A percentile compares a stretch with the other conserved stretches of the same genome.
Evolutionary conservation across 2,329 filamentous ascomycete genomes (phyloP).

Genomic region (Cordyceps farinosa): DNA sequence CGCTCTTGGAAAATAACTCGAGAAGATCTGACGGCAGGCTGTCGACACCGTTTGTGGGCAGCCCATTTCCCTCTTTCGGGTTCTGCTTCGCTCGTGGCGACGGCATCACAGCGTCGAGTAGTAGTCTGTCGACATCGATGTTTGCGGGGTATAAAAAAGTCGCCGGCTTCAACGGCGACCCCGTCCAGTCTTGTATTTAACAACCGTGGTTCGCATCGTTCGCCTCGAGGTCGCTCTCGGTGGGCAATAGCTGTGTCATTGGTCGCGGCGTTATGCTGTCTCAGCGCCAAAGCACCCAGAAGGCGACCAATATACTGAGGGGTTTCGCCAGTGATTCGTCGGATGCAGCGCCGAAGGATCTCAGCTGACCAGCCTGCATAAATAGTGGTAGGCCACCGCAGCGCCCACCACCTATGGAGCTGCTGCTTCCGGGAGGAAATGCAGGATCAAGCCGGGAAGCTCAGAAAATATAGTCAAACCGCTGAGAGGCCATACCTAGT

Average conservation of each 20-base stretch:
- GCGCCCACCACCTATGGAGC: no score
- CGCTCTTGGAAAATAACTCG: not conserved
- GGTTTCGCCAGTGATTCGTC: not conserved
- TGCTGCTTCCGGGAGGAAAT: not conserved
- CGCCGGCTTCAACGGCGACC: no score
- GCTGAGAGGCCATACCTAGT: not conserved
- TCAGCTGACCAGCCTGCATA: not conserved
- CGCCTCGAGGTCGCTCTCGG: not conserved
- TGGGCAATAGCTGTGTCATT: not conserved
- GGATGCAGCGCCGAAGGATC: not conserved
- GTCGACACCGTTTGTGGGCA: not conserved
- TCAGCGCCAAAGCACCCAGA: not conserved
- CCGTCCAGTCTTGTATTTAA: not conserved
- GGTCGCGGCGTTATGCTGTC: not conserved
- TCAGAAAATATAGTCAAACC: not conserved
- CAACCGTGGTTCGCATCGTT: not conserved
- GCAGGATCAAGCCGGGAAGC: not conserved
- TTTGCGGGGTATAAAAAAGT: no score
- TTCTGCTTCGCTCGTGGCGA: not conserved
- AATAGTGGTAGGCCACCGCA: not conserved
- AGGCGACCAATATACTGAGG: not conserved
- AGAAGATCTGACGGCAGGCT: not conserved
- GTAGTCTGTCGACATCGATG: no score
- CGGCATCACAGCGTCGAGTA: not conserved
- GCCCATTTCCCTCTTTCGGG: not conserved